Conservation (phyloP, 2,329 filamentous ascomycete species). For the Penicillium sp. region DNA sequence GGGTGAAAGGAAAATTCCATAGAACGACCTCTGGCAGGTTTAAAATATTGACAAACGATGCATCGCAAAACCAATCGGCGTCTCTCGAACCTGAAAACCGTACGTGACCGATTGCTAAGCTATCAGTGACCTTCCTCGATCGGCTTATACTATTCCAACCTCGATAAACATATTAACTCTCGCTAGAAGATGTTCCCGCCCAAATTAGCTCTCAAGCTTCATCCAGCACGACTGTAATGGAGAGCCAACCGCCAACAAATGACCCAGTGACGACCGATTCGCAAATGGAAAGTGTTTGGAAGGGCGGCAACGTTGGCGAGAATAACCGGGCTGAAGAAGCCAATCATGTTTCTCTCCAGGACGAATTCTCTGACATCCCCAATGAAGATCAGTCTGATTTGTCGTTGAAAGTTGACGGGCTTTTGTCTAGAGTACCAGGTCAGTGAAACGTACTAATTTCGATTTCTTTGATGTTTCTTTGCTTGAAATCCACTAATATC, state of each 20-base stretch:
- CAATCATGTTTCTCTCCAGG: background rate
- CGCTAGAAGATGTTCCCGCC: background rate
- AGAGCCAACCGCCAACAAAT: background rate
- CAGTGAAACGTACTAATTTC: background rate
- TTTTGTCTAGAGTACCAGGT: background rate
- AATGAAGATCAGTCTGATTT: background rate
- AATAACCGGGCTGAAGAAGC: background rate
- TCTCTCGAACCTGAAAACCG: background rate
- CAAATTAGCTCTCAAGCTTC: background rate
- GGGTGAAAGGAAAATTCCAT: background rate
- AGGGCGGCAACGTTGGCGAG: background rate
- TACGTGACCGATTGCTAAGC: background rate
- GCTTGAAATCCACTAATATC: background rate
- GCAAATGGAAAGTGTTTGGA: background rate
- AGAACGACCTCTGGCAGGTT: background rate
- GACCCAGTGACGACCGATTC: background rate
- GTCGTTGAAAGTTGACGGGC: background rate
- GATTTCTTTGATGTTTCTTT: background rate
- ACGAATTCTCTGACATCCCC: conserved; percentile 1
- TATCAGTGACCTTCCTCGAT: background rate
- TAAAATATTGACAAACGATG: background rate
- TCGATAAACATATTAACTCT: background rate
- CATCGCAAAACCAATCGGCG: background rate
- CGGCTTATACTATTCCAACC: background rate
- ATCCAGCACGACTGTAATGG: background rate